Base-by-base conservation (phyloP, 495 filamentous ascomycete species). In the Pseudoneurospora amorphoporcata region DNA sequence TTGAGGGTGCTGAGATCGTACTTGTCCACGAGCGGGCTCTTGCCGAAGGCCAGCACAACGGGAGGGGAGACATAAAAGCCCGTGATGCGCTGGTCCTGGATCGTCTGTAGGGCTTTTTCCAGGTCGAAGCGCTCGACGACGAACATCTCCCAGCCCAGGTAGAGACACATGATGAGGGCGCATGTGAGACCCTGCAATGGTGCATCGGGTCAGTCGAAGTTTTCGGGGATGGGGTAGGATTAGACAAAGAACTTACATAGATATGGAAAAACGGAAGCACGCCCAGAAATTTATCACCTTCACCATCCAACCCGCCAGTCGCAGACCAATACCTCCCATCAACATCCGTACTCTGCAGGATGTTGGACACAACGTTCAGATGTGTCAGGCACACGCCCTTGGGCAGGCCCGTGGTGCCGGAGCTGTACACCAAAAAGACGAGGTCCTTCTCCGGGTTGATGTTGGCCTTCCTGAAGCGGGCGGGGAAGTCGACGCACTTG, bases 201-300 rank as follows among this genome's bases (percentile, higher is more conserved):
- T 32, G 16, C 32, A 35, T 53, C 2, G 10, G 23, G 47, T 68
- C 9, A 47, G 58, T 47, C 70, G 2, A 68, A 69, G 17, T 72
- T 43, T 29, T 7, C 23, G 3, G 4, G 8, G n/a, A 47, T 16
- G 12, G 40, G 23, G 35, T 23, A 17, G 14, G 68, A 8, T 9
- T 53, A 4, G 45, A 29, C 23, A 12, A 35, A 8, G 8, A 53
- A 72, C 74, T 76, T 80, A 92, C 92, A 76, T 97, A 98, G 73
- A 90, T 95, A 81, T 98, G 95, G 82, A 94, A 98, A 79, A 99
- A 97, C 0, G 95, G 87, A n/a, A 98, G 77, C 72, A 98, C 91
- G 2, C 91, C 93, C 47, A 98, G 76, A 23, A 95, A 79, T 23
- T 84, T 88, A 76, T 96, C 93, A 2, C 91, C 90, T 53, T 88